Evolutionary conservation across 1,284 basidiomycete species (phyloP).

Genomic region (Puccinia novopanici): DNA sequence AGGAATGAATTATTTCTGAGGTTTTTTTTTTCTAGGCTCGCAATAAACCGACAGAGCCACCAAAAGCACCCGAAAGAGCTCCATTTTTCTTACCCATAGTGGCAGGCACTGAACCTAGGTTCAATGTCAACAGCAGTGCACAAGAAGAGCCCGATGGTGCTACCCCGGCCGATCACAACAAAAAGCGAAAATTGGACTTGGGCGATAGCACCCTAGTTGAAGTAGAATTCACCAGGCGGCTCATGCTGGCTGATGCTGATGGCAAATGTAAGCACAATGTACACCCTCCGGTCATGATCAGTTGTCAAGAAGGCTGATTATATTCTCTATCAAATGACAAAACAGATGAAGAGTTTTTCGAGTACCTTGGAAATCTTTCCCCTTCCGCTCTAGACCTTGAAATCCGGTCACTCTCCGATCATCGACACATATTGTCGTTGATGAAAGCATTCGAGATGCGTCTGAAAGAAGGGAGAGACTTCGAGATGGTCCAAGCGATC

Average conservation of each 20-base stretch:
- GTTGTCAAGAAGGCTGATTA: conserved; percentile 5
- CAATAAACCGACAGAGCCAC: conserved; percentile 93
- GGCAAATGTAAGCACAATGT: conserved; percentile 68
- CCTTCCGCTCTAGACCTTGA: conserved; percentile 89
- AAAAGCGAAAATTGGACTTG: conserved; percentile 55
- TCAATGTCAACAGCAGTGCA: conserved; percentile 64
- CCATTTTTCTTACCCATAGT: conserved; percentile 96
- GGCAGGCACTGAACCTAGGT: conserved; percentile 77
- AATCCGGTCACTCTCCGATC: conserved; percentile 69
- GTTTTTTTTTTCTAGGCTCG: conserved; percentile 67
- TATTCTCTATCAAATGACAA: conserved; percentile 4
- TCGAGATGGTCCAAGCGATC: conserved; percentile 90
- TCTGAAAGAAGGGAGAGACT: conserved; percentile 78
- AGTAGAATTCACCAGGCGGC: conserved; percentile 73
- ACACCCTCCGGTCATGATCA: neutral
- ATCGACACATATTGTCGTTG: conserved; percentile 72
- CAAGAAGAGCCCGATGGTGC: conserved; percentile 57
- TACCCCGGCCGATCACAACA: conserved; percentile 52
- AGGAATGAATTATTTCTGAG: neutral
- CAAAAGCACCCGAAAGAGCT: conserved; percentile 89
- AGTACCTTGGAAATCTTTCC: conserved; percentile 79
- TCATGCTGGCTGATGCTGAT: conserved; percentile 66
- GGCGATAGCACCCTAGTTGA: conserved; percentile 66
- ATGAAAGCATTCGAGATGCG: conserved; percentile 73
- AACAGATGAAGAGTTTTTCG: conserved; percentile 79